Percentiles rank a stretch among this genome's conserved stretches.
Evolutionary conservation across 768 basidiomycete species (phyloP).

Genomic region (Rhizopogon vulgaris): DNA sequence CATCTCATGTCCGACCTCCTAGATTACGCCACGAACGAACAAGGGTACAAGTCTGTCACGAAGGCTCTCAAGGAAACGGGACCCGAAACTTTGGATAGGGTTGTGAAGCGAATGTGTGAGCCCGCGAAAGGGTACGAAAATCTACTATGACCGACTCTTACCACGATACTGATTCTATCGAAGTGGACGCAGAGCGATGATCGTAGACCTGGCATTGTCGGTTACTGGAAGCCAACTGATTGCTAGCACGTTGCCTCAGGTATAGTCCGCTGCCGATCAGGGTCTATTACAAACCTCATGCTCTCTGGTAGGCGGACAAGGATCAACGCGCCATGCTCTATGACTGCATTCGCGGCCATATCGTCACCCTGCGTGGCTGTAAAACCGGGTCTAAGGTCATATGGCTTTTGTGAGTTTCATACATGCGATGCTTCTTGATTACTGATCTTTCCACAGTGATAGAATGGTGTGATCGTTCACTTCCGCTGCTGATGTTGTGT

Average conservation of each 20-base stretch:
- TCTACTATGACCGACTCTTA: not conserved
- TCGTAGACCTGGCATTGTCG: conserved; percentile 81
- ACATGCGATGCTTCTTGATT: conserved; percentile 3
- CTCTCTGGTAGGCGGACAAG: conserved; percentile 60
- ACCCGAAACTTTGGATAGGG: conserved; percentile 63
- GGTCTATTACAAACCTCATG: conserved; percentile 6
- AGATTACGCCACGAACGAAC: conserved; percentile 76
- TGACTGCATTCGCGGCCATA: conserved; percentile 82
- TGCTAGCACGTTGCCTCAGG: conserved; percentile 73
- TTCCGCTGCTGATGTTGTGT: not conserved
- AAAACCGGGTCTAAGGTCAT: conserved; percentile 91
- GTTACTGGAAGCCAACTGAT: conserved; percentile 83
- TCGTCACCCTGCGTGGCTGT: conserved; percentile 84
- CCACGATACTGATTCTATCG: conserved; percentile 15
- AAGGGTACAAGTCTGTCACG: conserved; percentile 82
- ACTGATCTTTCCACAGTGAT: conserved; percentile 33
- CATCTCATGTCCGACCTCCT: conserved; percentile 72
- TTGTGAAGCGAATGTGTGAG: conserved; percentile 81
- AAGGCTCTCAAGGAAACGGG: conserved; percentile 86
- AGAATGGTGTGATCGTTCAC: conserved; percentile 39
- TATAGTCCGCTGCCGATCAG: conserved; percentile 24
- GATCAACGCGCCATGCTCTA: conserved; percentile 79
- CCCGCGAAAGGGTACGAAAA: conserved; percentile 64
- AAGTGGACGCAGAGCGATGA: conserved; percentile 72
- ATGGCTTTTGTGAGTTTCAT: conserved; percentile 64